These are phyloP conservation scores for Saccharomyces mikatae DNA, from an alignment of 805 yeast species.

Conservation along the genomic window DNA sequence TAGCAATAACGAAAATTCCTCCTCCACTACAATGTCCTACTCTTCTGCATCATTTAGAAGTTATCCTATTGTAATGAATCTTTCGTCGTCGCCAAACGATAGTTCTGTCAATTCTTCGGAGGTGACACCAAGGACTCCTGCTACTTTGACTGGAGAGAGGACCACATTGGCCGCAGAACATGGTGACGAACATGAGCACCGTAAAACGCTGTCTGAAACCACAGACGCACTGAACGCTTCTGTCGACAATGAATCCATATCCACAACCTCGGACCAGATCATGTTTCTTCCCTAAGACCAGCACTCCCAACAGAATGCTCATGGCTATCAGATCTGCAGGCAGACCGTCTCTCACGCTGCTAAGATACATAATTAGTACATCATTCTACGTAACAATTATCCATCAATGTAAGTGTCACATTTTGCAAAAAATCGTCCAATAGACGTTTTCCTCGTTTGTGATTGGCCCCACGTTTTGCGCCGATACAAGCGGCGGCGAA, in stretches of 20 bases:
- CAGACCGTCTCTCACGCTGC: background rate
- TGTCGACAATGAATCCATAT: background rate
- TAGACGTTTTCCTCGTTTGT: background rate
- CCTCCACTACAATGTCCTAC: background rate
- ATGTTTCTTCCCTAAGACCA: background rate
- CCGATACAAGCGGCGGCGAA: background rate
- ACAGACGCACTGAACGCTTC: background rate
- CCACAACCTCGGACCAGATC: background rate
- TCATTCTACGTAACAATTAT: background rate
- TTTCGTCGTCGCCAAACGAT: background rate
- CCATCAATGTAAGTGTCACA: background rate
- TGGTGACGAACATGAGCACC: background rate
- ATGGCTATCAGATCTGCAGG: background rate
- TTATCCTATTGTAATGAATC: background rate
- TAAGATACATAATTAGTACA: background rate
- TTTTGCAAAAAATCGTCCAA: background rate
- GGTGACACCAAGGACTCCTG: background rate
- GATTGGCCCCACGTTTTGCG: background rate
- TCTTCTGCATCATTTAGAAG: background rate
- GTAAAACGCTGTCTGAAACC: background rate
- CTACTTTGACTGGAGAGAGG: background rate
- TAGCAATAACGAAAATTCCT: background rate
- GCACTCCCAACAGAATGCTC: background rate
- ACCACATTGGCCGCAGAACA: background rate
- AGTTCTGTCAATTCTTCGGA: background rate